Conservation (phyloP, 306 rosid genomes). For the cucumber (Cucumis sativus) region DNA sequence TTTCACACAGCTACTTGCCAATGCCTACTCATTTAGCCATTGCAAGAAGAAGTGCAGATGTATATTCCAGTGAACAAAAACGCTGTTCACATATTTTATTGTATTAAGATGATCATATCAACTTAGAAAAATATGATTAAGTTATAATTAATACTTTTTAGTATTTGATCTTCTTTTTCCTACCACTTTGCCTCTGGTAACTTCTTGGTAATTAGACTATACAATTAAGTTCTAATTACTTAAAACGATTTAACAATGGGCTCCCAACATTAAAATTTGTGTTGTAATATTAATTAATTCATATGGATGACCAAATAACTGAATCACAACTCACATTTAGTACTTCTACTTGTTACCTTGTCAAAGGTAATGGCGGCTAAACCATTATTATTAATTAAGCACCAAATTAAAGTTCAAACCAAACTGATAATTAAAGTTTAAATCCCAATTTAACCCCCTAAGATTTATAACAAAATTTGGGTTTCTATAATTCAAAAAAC, state of each 20-base stretch:
- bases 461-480: background rate
- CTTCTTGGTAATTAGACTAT: background rate
- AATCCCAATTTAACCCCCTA: background rate
- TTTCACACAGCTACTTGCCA: background rate
- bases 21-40: background rate
- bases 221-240: background rate
- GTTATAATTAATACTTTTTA: background rate
- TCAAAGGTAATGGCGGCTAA: background rate
- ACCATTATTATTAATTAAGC: no score
- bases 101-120: background rate
- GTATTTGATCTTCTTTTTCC: background rate
- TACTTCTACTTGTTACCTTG: background rate
- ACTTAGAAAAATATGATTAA: background rate
- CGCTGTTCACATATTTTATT: no score
- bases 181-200: background rate
- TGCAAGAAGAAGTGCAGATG: background rate
- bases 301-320: background rate
- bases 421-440: background rate
- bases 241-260: background rate
- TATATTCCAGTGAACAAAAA: background rate
- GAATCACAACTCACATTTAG: background rate
- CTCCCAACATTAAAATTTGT: background rate
- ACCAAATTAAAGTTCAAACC: no score
- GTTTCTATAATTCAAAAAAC: background rate
- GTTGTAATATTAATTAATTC: background rate